Conservation (phyloP, 805 yeast genomes). For the Clavispora asparagi region DNA sequence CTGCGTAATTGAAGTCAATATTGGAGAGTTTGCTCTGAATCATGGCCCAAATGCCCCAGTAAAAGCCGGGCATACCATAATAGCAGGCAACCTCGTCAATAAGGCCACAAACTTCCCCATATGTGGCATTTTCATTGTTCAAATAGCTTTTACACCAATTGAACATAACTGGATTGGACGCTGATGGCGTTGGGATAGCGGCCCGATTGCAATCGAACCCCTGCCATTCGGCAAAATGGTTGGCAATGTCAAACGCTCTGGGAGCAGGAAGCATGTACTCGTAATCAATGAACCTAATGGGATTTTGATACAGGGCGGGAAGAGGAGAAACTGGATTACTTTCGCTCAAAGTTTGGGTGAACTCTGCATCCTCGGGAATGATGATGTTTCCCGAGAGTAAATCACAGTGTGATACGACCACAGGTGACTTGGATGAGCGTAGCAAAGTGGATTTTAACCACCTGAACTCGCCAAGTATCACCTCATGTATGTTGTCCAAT, state of each 20-base stretch:
- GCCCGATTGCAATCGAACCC: constrained; percentile 67
- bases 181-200: constrained; percentile 51
- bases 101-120: constrained; percentile 35
- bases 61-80: constrained; percentile 79
- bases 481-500: constrained; percentile 26
- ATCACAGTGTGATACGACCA: constrained; percentile 67
- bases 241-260: constrained; percentile 68
- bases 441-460: constrained; percentile 47
- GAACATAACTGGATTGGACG: constrained; percentile 39
- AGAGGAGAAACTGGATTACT: constrained; percentile 1
- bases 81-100: constrained; percentile 53
- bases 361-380: constrained; percentile 33
- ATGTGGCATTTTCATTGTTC: constrained; percentile 22
- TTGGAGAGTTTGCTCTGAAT: constrained; percentile 65
- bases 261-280: constrained; percentile 72
- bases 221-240: constrained; percentile 77
- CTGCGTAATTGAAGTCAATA: constrained; percentile 66
- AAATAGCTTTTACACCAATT: constrained; percentile 60
- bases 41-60: constrained; percentile 83
- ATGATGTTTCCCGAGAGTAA: constrained; percentile 70
- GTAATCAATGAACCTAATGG: constrained; percentile 61
- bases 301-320: constrained; percentile 24
- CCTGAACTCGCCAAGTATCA: constrained; percentile 44
- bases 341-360: background rate
- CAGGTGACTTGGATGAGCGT: constrained; percentile 39